Evolutionary conservation across 1,139 yeast genomes (phyloP).

Genomic region (Hansenula lynferdii): DNA sequence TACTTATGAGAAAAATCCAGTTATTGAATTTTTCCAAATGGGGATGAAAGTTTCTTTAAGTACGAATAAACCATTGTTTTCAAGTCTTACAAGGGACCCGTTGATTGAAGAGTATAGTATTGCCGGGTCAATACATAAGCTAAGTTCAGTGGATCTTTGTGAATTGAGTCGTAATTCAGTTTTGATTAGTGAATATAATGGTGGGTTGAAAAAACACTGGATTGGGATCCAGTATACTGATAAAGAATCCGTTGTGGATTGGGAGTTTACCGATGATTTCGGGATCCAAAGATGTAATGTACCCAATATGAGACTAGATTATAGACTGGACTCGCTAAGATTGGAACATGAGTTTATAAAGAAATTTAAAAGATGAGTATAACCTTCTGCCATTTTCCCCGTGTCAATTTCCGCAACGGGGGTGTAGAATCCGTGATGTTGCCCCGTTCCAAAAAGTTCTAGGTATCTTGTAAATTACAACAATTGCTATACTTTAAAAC

Average conservation of each 20-base stretch:
- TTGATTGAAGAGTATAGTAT: slow-evolving; percentile 22
- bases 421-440: too few relatives aligned
- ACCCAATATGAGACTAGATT: slow-evolving; percentile 22
- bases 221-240: slow-evolving; percentile 17
- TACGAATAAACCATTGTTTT: slow-evolving; percentile 20
- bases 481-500: too few relatives aligned
- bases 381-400: too few relatives aligned
- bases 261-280: slow-evolving; percentile 15
- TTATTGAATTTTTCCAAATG: slow-evolving; percentile 18
- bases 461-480: too few relatives aligned
- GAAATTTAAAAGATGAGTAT: slow-evolving; percentile 17
- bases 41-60: slow-evolving; percentile 19
- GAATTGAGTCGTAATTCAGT: slow-evolving; percentile 22
- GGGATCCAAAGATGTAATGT: slow-evolving; percentile 22
- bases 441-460: too few relatives aligned
- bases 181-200: slow-evolving; percentile 20
- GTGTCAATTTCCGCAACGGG: too few relatives aligned
- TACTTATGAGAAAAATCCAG: slow-evolving; percentile 19
- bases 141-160: slow-evolving; percentile 20
- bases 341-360: slow-evolving; percentile 15
- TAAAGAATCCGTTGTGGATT: neutral
- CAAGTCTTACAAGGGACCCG: slow-evolving; percentile 22
- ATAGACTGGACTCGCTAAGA: slow-evolving; percentile 15
- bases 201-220: slow-evolving; percentile 20
- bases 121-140: slow-evolving; percentile 20